Conservation (phyloP, 2,329 filamentous ascomycete species). For the Fusarium dimerum region DNA sequence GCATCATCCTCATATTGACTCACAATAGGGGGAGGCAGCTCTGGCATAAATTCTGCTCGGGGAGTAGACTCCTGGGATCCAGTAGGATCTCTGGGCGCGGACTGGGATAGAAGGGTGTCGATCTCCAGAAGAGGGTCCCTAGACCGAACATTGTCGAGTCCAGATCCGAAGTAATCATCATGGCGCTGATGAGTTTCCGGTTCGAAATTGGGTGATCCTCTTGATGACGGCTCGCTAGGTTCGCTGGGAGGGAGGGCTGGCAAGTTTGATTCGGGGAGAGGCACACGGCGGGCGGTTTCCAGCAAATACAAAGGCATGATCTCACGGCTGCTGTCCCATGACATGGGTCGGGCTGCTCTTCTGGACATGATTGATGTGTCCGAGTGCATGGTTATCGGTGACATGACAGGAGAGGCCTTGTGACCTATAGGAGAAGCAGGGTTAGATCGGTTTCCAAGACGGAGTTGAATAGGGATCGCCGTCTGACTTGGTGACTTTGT, state of each 20-base stretch:
- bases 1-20: constrained; percentile 1
- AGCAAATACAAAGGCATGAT: constrained; percentile 83
- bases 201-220: constrained; percentile 37
- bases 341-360: constrained; percentile 52
- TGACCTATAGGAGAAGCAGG: constrained; percentile 45
- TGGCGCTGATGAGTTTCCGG: constrained; percentile 26
- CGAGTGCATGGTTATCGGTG: constrained; percentile 33
- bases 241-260: constrained; percentile 53
- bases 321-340: constrained; percentile 66
- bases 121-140: constrained; percentile 38
- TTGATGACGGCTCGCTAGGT: constrained; percentile 42
- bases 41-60: constrained; percentile 52
- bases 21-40: constrained; percentile 22
- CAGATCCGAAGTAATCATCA: constrained; percentile 31
- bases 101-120: constrained; percentile 39
- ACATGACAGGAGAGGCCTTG: constrained; percentile 41
- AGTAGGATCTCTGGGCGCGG: constrained; percentile 43
- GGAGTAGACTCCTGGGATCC: constrained; percentile 70
- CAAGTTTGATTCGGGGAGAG: constrained; percentile 40
- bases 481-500: constrained; percentile 56
- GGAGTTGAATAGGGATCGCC: constrained; percentile 58
- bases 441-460: constrained; percentile 49
- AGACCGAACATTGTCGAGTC: constrained; percentile 16
- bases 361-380: constrained; percentile 38
- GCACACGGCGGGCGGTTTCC: constrained; percentile 55